These are phyloP conservation scores for Scleromitrula shiraiana DNA, from an alignment of 2,329 filamentous ascomycete species.

Conservation along the genomic window DNA sequence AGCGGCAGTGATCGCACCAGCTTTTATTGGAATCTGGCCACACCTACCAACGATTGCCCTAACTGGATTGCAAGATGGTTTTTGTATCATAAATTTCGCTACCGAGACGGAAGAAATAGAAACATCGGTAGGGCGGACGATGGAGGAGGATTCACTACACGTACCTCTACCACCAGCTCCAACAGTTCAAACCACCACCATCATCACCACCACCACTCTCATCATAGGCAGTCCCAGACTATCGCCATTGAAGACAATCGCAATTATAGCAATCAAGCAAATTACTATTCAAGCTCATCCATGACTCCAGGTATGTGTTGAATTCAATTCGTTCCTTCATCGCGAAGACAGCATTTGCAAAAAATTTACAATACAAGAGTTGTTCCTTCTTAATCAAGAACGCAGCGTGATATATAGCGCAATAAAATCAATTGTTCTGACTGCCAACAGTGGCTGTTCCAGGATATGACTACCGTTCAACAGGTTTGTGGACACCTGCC, in stretches of 20 bases:
- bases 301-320: constrained; percentile 5
- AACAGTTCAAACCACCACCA: neutral
- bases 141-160: too few species aligned
- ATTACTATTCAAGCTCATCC: neutral
- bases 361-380: too few species aligned
- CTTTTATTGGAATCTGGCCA: constrained; percentile 26
- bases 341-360: too few species aligned
- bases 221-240: neutral
- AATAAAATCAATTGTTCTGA: constrained; percentile 4
- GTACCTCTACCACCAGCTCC: too few species aligned
- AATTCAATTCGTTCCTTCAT: too few species aligned
- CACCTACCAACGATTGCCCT: constrained; percentile 16
- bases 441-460: neutral
- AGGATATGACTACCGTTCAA: neutral
- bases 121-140: constrained; percentile 1
- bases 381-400: neutral
- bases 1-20: constrained; percentile 18
- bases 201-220: neutral
- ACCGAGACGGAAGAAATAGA: constrained; percentile 28
- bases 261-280: neutral
- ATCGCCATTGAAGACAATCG: neutral
- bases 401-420: too few species aligned
- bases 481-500: neutral
- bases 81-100: constrained; percentile 30
- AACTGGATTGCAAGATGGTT: constrained; percentile 31